Conservation (phyloP, 1,284 basidiomycete species). For the Austroboletus sp. region DNA sequence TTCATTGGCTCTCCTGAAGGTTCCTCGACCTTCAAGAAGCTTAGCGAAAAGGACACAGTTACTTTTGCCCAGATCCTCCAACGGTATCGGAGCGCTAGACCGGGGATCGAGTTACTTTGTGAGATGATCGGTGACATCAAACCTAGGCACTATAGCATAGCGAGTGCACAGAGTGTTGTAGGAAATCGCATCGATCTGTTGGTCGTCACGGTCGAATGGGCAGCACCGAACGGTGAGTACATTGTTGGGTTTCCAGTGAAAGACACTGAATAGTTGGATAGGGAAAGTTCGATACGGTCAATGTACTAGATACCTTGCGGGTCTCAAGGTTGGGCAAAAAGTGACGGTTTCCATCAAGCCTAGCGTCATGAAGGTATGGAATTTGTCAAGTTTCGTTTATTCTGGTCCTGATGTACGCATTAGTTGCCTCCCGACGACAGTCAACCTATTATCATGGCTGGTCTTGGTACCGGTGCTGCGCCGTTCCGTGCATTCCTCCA, state of each 20-base stretch:
- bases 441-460: constrained; percentile 97
- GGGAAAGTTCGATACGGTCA: constrained; percentile 83
- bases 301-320: constrained; percentile 91
- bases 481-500: constrained; percentile 98
- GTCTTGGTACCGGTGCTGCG: constrained; percentile 94
- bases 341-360: constrained; percentile 98
- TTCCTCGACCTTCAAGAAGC: constrained; percentile 87
- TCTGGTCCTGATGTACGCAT: constrained; percentile 4
- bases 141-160: constrained; percentile 97
- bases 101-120: constrained; percentile 78
- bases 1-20: constrained; percentile 96
- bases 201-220: constrained; percentile 95
- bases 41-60: constrained; percentile 91
- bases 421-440: constrained; percentile 77
- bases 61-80: constrained; percentile 86
- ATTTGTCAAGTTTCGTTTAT: not conserved
- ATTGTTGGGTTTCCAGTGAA: not conserved
- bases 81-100: constrained; percentile 75
- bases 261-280: constrained; percentile 28
- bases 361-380: constrained; percentile 92
- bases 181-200: constrained; percentile 91
- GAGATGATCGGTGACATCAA: constrained; percentile 90
- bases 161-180: constrained; percentile 88
- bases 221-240: constrained; percentile 69
- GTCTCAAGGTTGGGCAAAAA: constrained; percentile 79